A percentile compares a stretch with the other conserved stretches of the same genome.
Evolutionary conservation across 2,329 filamentous ascomycete genomes (phyloP).

Genomic region (Fusarium fujikuroi): DNA sequence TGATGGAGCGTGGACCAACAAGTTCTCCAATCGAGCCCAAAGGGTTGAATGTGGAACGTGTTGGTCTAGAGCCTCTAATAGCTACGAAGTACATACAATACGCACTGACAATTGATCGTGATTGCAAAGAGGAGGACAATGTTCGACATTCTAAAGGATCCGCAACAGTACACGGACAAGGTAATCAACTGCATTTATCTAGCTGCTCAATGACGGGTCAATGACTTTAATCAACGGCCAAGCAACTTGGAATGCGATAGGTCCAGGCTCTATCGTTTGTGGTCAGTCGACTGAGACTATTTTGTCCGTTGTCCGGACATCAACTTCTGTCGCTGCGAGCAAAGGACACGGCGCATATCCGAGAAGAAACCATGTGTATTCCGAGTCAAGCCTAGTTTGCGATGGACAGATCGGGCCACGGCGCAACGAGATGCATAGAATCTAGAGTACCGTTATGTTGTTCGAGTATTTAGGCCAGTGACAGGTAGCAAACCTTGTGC

Average conservation of each 20-base stretch:
- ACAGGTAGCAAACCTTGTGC: conserved; percentile 4
- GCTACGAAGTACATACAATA: not conserved
- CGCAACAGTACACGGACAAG: not conserved
- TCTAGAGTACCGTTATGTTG: not conserved
- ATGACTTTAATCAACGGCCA: not conserved
- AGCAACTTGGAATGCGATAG: not conserved
- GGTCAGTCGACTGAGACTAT: not conserved
- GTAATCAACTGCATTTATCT: not conserved
- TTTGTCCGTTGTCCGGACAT: not conserved
- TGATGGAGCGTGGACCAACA: not conserved
- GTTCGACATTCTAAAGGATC: not conserved
- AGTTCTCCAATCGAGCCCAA: not conserved
- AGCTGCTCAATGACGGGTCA: conserved; percentile 18
- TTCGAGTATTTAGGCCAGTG: not conserved
- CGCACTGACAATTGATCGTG: not conserved
- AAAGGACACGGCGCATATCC: not conserved
- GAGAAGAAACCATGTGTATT: not conserved
- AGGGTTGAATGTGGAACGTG: not conserved
- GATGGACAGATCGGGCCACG: not conserved
- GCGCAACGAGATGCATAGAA: not conserved
- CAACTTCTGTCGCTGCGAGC: not conserved
- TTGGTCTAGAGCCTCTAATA: not conserved
- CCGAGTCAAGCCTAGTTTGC: not conserved
- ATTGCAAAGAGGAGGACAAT: not conserved
- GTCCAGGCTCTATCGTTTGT: not conserved